Percentiles rank a stretch among this genome's conserved stretches.
phyloP scores from a whole-genome alignment of 179 eudicot species.

The Beta corolliflora region DNA sequence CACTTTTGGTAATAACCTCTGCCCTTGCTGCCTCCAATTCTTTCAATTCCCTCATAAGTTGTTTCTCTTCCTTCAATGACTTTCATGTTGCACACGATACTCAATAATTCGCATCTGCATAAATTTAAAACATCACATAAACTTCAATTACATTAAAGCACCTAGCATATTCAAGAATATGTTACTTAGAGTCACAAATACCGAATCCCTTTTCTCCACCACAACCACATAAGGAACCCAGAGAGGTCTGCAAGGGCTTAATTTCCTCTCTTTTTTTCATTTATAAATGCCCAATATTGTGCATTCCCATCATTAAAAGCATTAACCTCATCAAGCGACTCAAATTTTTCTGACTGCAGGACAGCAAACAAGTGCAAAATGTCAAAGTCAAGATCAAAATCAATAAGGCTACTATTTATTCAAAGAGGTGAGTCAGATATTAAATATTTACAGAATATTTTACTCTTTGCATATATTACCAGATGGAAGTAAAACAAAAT shows the following conservation, averaged over 20 bases:
- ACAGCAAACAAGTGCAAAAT: background rate
- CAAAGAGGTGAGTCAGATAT: background rate
- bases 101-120: slow-evolving; percentile 71
- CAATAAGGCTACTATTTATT: background rate
- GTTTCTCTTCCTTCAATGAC: slow-evolving; percentile 80
- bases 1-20: too few species aligned
- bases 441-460: too few species aligned
- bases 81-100: slow-evolving; percentile 87
- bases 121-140: slow-evolving; percentile 9
- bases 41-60: too few species aligned
- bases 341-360: slow-evolving; percentile 52
- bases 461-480: too few species aligned
- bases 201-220: slow-evolving; percentile 53
- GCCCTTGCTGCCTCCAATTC: too few species aligned
- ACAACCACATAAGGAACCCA: slow-evolving; percentile 70
- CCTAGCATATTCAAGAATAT: background rate
- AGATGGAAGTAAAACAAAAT: too few species aligned
- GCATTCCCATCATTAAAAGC: slow-evolving; percentile 49
- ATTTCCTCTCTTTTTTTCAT: slow-evolving; percentile 68
- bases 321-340: slow-evolving; percentile 44
- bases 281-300: slow-evolving; percentile 44
- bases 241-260: slow-evolving; percentile 64
- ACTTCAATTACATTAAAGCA: slow-evolving; percentile 6
- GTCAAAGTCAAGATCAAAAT: background rate
- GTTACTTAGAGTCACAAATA: slow-evolving; percentile 46